These are phyloP conservation scores for Zangia roseola DNA, from an alignment of 768 basidiomycete species.

Conservation along the genomic window DNA sequence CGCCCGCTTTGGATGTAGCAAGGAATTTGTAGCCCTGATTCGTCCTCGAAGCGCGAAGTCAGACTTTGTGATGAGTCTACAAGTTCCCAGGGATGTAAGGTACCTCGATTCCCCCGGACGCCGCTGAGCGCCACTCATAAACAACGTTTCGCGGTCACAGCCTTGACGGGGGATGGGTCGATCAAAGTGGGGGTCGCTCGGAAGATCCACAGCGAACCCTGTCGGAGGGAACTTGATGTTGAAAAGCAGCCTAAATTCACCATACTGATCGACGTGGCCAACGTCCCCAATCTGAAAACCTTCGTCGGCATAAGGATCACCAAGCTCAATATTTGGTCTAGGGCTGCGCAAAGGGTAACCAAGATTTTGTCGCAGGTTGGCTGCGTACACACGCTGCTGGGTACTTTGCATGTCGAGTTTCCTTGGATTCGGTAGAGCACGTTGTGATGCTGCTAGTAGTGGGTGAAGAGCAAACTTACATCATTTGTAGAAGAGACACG, in stretches of 20 bases:
- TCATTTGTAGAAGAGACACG: no score
- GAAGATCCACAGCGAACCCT: no score
- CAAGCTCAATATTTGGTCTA: slow-evolving; percentile 19
- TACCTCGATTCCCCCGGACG: no score
- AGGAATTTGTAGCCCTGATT: background rate
- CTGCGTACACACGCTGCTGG: slow-evolving; percentile 7
- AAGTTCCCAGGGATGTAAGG: no score
- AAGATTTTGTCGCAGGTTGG: slow-evolving; percentile 5
- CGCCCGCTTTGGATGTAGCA: slow-evolving; percentile 15
- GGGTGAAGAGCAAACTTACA: no score
- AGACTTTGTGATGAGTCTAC: no score
- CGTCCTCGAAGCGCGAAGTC: background rate
- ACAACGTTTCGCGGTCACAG: no score
- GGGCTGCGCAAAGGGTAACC: slow-evolving; percentile 34
- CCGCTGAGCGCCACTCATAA: no score
- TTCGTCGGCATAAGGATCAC: slow-evolving; percentile 17
- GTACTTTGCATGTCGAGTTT: background rate
- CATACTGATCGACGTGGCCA: slow-evolving; percentile 24
- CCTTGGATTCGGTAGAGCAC: no score
- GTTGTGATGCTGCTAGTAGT: no score
- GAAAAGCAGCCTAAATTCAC: slow-evolving; percentile 32
- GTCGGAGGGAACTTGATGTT: slow-evolving; percentile 19
- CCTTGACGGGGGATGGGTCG: background rate
- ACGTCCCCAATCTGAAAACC: slow-evolving; percentile 37
- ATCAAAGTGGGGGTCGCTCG: no score